Percentiles rank a stretch among this genome's conserved stretches.
These are phyloP conservation scores for Saitozyma sp. DNA, from an alignment of 768 basidiomycete species.

Conservation along the genomic window DNA sequence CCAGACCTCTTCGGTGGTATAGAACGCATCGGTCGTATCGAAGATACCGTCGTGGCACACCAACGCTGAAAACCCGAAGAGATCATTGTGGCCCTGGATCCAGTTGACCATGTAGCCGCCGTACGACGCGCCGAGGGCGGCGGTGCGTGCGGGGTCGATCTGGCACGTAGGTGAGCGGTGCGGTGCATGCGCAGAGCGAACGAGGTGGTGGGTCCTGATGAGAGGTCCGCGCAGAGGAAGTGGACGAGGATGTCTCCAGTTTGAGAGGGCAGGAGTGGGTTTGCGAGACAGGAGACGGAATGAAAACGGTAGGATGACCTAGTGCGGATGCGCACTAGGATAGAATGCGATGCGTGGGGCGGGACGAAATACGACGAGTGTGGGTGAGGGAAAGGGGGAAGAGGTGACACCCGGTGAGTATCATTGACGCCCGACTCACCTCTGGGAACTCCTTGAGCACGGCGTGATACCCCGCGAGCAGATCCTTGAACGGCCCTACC, in stretches of 20 bases:
- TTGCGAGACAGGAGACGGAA: too few relatives aligned
- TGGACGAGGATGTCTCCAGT: too few relatives aligned
- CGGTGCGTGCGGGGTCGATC: slow-evolving; percentile 53
- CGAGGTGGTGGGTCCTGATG: too few relatives aligned
- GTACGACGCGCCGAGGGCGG: slow-evolving; percentile 72
- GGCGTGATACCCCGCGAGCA: slow-evolving; percentile 51
- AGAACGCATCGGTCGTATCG: slow-evolving; percentile 64
- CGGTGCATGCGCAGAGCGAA: not conserved
- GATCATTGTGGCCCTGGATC: slow-evolving; percentile 90
- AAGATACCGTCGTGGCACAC: slow-evolving; percentile 87
- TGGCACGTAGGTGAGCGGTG: slow-evolving; percentile 10
- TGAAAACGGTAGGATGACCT: too few relatives aligned
- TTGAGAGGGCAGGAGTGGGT: too few relatives aligned
- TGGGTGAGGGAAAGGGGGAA: too few relatives aligned
- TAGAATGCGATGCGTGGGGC: too few relatives aligned
- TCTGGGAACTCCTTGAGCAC: slow-evolving; percentile 46
- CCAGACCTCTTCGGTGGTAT: slow-evolving; percentile 67
- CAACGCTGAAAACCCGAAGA: slow-evolving; percentile 85
- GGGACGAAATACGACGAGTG: too few relatives aligned
- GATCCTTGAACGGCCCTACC: slow-evolving; percentile 45
- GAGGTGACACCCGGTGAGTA: too few relatives aligned
- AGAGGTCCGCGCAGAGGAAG: too few relatives aligned
- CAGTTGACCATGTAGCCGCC: slow-evolving; percentile 71
- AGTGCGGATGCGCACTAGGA: too few relatives aligned
- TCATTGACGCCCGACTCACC: slow-evolving; percentile 11